phyloP scores from a whole-genome alignment of 2,329 filamentous ascomycete genomes.

The Rutstroemia sp. region DNA sequence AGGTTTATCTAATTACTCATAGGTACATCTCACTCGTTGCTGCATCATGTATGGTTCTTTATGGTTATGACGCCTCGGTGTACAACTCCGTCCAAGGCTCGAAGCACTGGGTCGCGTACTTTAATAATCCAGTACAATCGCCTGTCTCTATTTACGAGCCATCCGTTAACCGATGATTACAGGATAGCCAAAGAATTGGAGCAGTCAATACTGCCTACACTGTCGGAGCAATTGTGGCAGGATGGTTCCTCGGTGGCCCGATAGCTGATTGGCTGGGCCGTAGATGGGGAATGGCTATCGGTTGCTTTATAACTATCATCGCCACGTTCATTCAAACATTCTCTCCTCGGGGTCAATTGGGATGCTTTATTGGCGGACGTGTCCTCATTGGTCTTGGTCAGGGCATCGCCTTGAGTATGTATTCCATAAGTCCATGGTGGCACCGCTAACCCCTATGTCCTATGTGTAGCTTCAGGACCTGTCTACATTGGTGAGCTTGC shows the following conservation, averaged over 20 bases:
- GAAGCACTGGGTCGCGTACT: constrained; percentile 57
- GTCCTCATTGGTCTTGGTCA: constrained; percentile 64
- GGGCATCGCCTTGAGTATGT: constrained; percentile 52
- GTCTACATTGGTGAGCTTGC: constrained; percentile 66
- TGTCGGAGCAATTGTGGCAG: constrained; percentile 61
- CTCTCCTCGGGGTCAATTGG: constrained; percentile 51
- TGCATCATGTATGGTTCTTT: constrained; percentile 65
- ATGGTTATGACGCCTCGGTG: constrained; percentile 67
- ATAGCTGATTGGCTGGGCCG: constrained; percentile 52
- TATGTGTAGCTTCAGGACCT: constrained; percentile 49
- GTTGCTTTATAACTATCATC: constrained; percentile 57
- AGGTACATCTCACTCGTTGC: constrained; percentile 64
- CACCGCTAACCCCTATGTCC: background rate
- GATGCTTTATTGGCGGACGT: constrained; percentile 60
- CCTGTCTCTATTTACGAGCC: background rate
- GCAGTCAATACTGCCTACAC: constrained; percentile 63
- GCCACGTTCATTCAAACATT: constrained; percentile 65
- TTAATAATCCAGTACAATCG: constrained; percentile 35
- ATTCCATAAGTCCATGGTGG: background rate
- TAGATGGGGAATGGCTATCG: constrained; percentile 56
- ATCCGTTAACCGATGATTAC: constrained; percentile 10
- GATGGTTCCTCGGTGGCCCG: constrained; percentile 60
- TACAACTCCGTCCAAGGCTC: constrained; percentile 67
- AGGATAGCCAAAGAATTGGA: constrained; percentile 37
- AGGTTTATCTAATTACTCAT: background rate